Percentiles rank a stretch among this genome's conserved stretches.
These are phyloP conservation scores for Lipomyces starkeyi DNA, from an alignment of 805 yeast species.

Conservation along the genomic window DNA sequence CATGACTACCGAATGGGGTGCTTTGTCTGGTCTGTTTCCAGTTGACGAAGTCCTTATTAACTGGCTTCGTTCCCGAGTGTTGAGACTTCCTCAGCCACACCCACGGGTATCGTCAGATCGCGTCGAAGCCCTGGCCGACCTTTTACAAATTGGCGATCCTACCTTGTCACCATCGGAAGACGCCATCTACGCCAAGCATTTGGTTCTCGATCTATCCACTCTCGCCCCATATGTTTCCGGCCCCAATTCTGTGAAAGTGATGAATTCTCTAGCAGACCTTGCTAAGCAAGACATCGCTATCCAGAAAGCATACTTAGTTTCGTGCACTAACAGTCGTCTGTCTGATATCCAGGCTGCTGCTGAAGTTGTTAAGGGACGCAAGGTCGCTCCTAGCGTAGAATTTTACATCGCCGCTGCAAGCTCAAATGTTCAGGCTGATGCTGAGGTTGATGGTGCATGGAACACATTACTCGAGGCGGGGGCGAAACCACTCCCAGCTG, in stretches of 20 bases:
- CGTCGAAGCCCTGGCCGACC: conserved; percentile 57
- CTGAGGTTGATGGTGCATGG: conserved; percentile 93
- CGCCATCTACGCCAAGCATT: conserved; percentile 86
- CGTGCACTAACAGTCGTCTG: conserved; percentile 94
- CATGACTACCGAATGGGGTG: conserved; percentile 99
- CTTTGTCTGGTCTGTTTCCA: conserved; percentile 96
- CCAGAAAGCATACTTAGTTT: conserved; percentile 95
- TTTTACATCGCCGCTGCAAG: conserved; percentile 98
- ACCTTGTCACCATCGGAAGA: conserved; percentile 58
- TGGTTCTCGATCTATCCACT: conserved; percentile 77
- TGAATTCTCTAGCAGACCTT: conserved; percentile 76
- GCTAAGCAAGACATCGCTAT: conserved; percentile 75
- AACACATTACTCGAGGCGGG: conserved; percentile 87
- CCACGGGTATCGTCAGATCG: conserved; percentile 77
- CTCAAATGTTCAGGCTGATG: conserved; percentile 88
- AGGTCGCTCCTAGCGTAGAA: conserved; percentile 87
- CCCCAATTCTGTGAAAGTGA: conserved; percentile 94
- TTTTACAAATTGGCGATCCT: conserved; percentile 40
- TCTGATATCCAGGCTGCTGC: conserved; percentile 96
- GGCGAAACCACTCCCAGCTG: conserved; percentile 93
- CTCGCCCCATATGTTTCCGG: conserved; percentile 92
- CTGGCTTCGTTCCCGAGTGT: conserved; percentile 74
- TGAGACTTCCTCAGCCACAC: conserved; percentile 66
- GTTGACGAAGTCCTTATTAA: conserved; percentile 77
- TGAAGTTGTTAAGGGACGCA: conserved; percentile 76